Evolutionary conservation across 164 flowering plant species (phyloP), one percentile per base, ranked within the genome.

Genomic region (Berberis vulgaris): DNA sequence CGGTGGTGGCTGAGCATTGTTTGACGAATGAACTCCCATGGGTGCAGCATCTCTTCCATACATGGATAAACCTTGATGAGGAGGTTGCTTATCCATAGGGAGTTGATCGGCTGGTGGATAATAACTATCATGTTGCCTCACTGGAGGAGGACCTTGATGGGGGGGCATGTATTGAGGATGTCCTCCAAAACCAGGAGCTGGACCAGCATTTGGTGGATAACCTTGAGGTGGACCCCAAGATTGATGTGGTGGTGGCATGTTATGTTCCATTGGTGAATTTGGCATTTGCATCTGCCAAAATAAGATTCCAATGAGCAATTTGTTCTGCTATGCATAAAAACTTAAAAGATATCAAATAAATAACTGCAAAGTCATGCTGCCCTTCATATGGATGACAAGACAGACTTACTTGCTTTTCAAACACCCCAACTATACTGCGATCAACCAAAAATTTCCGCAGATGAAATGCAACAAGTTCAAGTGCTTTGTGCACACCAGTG

Each of bases 391-490:
- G 54, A 54, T n/a, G 60, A 57, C 9, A 3, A 43, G 39, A 45
- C 4, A 49, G 26, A 63, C 86, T 76, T 73, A 87, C 98, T 57
- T 86, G 84, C 79, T 74, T 86, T 72, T 93, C 97, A 78, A 93
- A 85, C 12, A 88, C 5, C 4, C 85, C 81, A 72, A 93, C 80
- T 45, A 93, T 76, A 77, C 88, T 81, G 39, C 91, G 89, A 65
- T 93, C 98, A 64, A 90, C 97, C 58, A 93, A 80, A 74, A 93
- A 93, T 73, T 90, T 93, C 73, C 96, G 81, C 60, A 93, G 75
- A 66, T 87, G 94, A 57, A 86, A 73, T 42, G 87, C 95, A 75
- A 90, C 80, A n/a, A 88, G 74, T 73, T 94, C 97, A 65, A 94
- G 69, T 8, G 92, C 97, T 71, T 83, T 88, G 73, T 86, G 98